Base-by-base conservation (phyloP, 2,329 filamentous ascomycete genomes). In the Penicillium sp. region DNA sequence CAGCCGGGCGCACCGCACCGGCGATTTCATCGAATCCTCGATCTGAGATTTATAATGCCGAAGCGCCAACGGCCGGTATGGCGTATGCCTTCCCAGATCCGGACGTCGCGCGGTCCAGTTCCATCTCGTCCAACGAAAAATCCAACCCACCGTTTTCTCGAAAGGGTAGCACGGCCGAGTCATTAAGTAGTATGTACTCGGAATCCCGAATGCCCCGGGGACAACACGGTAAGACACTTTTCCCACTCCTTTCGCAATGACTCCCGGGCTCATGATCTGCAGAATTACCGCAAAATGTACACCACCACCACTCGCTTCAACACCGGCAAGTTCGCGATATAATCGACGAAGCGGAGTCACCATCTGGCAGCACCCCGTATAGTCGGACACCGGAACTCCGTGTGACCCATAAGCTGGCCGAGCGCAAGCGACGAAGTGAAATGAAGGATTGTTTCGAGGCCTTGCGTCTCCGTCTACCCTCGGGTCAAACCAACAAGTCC, bases 361-460 rank as follows among this genome's bases (percentile, higher is more conserved):
- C 60, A 10, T 59, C 62, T 34, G 59, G 62, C 29, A 60, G 57
- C 30, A 70, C 69, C 2, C 69, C 70, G 0, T 73, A 73, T 45
- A 72, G 69, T 44, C 57, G 70, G 29, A 73, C 70, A 2, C 70
- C 70, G 2, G 70, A 72, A 50, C 54, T 73, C 29, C 59, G 70
- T 31, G 65, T 72, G 11, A 72, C 68, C 7, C 70, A 73, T 44
- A 73, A 73, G 43, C 51, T 73, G 16, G 70, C 70, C 11, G 70
- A 73, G 56, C 62, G 70, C 11, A 73, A 73, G 51, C 68, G 70
- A 25, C 67, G 70, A 30, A 72, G 69, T 39, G 70, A 73, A 45
- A 73, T 73, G 70, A 73, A 73, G 42, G 68, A 71, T 48, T 70
- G 69, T 33, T 73, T 73, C 43, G 70, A 73, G 48, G 55, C 61